A percentile compares a stretch with the other conserved stretches of the same genome.
Evolutionary conservation across 352 stramenopile species (phyloP).

Genomic region (Pythium guiyangense): DNA sequence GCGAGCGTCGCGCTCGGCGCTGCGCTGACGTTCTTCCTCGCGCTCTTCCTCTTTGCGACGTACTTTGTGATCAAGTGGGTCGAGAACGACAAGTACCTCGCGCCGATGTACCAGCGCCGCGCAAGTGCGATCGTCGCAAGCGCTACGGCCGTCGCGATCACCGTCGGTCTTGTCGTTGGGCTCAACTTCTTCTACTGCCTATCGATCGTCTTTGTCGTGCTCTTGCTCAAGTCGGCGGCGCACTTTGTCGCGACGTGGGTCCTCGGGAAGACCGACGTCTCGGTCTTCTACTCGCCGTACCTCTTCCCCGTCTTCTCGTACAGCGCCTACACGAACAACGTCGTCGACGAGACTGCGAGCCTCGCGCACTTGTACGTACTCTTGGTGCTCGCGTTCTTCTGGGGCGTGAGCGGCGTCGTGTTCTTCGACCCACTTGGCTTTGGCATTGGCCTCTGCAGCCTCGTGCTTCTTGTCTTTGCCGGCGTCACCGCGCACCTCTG

Average conservation of each 20-base stretch:
- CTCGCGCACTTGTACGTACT: conserved; percentile 64
- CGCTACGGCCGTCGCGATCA: conserved; percentile 33
- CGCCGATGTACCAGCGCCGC: conserved; percentile 50
- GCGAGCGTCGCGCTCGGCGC: conserved; percentile 44
- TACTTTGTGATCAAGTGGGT: conserved; percentile 84
- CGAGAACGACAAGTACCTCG: conserved; percentile 79
- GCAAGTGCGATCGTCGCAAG: conserved; percentile 35
- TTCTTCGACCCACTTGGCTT: conserved; percentile 89
- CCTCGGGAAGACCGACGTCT: conserved; percentile 52
- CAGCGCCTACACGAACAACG: conserved; percentile 88
- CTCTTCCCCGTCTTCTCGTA: conserved; percentile 91
- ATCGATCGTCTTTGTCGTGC: conserved; percentile 79
- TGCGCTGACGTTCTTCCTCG: conserved; percentile 49
- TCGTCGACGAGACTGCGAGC: conserved; percentile 81
- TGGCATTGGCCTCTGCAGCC: conserved; percentile 83
- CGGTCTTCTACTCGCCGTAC: conserved; percentile 84
- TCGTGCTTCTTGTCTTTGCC: conserved; percentile 74
- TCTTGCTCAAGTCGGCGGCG: conserved; percentile 69
- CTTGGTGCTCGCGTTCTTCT: conserved; percentile 72
- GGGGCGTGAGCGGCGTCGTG: conserved; percentile 84
- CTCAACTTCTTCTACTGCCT: conserved; percentile 82
- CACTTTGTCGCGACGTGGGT: conserved; percentile 63
- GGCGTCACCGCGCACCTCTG: conserved; percentile 76
- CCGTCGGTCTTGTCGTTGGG: conserved; percentile 37
- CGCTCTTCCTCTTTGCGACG: conserved; percentile 64